phyloP scores from a whole-genome alignment of 768 basidiomycete species.

The Cyclocybe aegerita region DNA sequence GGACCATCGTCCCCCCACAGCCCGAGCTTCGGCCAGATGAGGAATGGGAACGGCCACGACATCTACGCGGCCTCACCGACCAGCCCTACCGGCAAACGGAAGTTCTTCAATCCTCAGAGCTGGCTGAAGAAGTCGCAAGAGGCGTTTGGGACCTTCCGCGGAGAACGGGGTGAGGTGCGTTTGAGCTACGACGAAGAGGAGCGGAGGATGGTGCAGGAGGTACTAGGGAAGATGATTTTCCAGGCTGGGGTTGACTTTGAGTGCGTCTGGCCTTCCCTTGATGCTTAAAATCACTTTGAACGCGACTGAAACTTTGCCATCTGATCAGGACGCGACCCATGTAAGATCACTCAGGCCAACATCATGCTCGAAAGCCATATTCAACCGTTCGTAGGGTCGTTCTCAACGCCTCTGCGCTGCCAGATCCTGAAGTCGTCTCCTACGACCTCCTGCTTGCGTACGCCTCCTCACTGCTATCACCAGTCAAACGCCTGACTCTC shows the following conservation, averaged over 20 bases:
- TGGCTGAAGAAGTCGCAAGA: constrained; percentile 45
- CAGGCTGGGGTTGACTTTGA: constrained; percentile 91
- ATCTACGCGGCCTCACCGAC: constrained; percentile 14
- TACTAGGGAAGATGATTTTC: constrained; percentile 74
- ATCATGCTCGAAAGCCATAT: background rate
- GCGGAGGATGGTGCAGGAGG: constrained; percentile 60
- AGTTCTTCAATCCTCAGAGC: constrained; percentile 43
- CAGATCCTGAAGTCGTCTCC: constrained; percentile 72
- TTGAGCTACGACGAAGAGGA: constrained; percentile 49
- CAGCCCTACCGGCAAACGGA: constrained; percentile 21
- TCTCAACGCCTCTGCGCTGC: constrained; percentile 78
- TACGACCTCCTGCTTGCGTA: constrained; percentile 79
- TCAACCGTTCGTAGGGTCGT: constrained; percentile 58
- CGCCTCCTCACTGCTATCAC: constrained; percentile 25
- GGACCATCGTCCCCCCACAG: constrained; percentile 40
- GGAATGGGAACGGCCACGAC: constrained; percentile 6
- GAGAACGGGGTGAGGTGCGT: constrained; percentile 21
- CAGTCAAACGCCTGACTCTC: background rate
- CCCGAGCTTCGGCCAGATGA: constrained; percentile 10
- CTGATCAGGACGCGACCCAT: constrained; percentile 76
- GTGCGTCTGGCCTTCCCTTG: constrained; percentile 39
- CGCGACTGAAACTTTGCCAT: constrained; percentile 7
- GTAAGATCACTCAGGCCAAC: constrained; percentile 43
- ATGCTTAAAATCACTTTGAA: background rate
- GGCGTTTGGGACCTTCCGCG: constrained; percentile 13